Conservation (phyloP, 257 asterid species). For the Mentha longifolia region DNA sequence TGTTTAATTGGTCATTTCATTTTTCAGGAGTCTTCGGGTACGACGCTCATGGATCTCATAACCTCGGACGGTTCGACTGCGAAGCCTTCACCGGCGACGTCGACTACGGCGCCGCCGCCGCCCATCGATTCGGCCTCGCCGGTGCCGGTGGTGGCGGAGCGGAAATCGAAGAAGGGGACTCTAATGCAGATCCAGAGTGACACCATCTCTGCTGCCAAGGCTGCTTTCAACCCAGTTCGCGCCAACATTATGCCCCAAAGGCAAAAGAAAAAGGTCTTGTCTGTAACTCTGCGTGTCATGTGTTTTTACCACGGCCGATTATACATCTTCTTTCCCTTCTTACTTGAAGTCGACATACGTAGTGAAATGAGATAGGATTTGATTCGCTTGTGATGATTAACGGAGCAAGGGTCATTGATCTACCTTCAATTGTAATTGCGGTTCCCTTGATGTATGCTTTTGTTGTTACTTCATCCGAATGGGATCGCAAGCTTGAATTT, state of each 20-base stretch:
- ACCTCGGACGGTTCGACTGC: constrained; percentile 84
- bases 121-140: constrained; percentile 56
- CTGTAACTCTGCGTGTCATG: not conserved
- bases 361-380: constrained; percentile 9
- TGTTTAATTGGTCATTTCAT: not conserved
- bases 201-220: constrained; percentile 91
- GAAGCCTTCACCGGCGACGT: constrained; percentile 54
- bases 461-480: constrained; percentile 9
- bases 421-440: constrained; percentile 7
- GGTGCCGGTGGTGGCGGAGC: constrained; percentile 66
- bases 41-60: constrained; percentile 97
- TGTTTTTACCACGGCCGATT: not conserved
- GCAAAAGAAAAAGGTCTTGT: constrained; percentile 75
- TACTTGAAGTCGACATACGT: constrained; percentile 13
- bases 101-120: constrained; percentile 60
- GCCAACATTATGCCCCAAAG: constrained; percentile 82
- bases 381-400: constrained; percentile 2
- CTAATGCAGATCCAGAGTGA: constrained; percentile 98
- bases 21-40: constrained; percentile 85
- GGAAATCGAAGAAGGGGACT: constrained; percentile 87
- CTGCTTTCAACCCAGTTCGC: constrained; percentile 82
- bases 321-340: not conserved
- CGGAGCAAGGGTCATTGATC: constrained; percentile 3
- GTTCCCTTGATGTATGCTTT: constrained; percentile 23
- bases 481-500: constrained; percentile 7